Conservation (phyloP, 1,139 yeast genomes). For the Taiozyma sp. region DNA sequence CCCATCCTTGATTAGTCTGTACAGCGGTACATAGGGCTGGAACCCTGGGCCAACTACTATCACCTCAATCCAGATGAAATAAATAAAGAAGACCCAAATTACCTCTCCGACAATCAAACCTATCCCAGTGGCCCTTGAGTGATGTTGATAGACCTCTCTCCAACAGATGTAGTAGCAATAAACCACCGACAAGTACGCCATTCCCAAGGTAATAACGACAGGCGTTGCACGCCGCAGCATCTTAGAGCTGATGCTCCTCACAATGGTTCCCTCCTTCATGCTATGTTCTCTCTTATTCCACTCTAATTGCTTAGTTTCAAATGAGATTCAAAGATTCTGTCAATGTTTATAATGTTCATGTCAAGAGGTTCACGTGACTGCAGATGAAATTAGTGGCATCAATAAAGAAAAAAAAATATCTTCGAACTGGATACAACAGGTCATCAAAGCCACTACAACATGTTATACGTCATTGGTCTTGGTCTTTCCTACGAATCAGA, state of each 20-base stretch:
- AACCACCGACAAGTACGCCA: slow-evolving; percentile 20
- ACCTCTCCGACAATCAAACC: slow-evolving; percentile 29
- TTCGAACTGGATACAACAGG: not conserved
- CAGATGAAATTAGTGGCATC: not conserved
- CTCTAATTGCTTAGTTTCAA: not conserved
- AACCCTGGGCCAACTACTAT: slow-evolving; percentile 27
- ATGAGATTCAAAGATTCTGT: not conserved
- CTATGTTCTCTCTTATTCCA: not conserved
- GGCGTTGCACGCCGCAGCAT: slow-evolving; percentile 1
- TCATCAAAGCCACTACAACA: slow-evolving; percentile 24
- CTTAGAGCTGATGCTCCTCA: not conserved
- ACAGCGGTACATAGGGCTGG: slow-evolving; percentile 26
- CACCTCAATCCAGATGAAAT: slow-evolving; percentile 25
- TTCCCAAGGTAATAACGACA: not conserved
- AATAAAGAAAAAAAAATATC: not conserved
- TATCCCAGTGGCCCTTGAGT: slow-evolving; percentile 23
- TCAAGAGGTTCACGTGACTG: not conserved
- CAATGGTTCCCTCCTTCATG: not conserved
- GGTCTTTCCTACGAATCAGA: slow-evolving; percentile 89
- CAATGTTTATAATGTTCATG: not conserved
- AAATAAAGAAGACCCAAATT: slow-evolving; percentile 14
- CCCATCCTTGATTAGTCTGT: slow-evolving; percentile 22
- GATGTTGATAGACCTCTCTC: slow-evolving; percentile 16
- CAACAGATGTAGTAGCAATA: slow-evolving; percentile 21
- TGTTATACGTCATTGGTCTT: slow-evolving; percentile 88